phyloP scores from a whole-genome alignment of 805 yeast species.

The Myxozyma sirexii region DNA sequence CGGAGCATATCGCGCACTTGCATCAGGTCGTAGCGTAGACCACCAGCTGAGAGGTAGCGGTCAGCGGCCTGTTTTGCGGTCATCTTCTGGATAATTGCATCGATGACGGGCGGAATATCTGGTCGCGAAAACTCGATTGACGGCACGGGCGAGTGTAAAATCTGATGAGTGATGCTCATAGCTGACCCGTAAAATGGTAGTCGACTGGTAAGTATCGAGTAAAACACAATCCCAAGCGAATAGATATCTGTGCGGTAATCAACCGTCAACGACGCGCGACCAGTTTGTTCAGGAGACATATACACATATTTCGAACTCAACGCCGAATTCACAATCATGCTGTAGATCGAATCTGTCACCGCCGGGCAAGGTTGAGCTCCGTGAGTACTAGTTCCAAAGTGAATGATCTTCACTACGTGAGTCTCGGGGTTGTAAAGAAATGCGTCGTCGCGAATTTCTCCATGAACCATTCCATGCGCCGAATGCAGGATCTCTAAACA shows the following conservation, averaged over 20 bases:
- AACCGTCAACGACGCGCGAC: slow-evolving; percentile 27
- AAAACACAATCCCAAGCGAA: slow-evolving; percentile 34
- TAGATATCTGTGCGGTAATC: slow-evolving; percentile 36
- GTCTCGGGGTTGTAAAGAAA: slow-evolving; percentile 27
- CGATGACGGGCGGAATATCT: slow-evolving; percentile 29
- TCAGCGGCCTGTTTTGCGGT: slow-evolving; percentile 28
- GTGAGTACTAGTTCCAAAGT: slow-evolving; percentile 30
- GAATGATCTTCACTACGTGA: slow-evolving; percentile 28
- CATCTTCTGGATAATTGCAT: slow-evolving; percentile 32
- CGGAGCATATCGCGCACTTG: slow-evolving; percentile 19
- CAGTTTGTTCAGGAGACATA: slow-evolving; percentile 36
- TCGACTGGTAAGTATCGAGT: slow-evolving; percentile 26
- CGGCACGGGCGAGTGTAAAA: slow-evolving; percentile 33
- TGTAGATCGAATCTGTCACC: slow-evolving; percentile 8
- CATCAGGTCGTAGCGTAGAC: slow-evolving; percentile 27
- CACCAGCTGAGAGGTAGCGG: slow-evolving; percentile 31
- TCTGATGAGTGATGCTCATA: slow-evolving; percentile 27
- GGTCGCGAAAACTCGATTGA: slow-evolving; percentile 26
- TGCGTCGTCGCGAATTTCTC: slow-evolving; percentile 35
- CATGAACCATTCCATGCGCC: slow-evolving; percentile 33
- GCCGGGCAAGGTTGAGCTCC: slow-evolving; percentile 7
- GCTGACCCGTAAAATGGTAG: slow-evolving; percentile 34
- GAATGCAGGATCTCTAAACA: slow-evolving; percentile 32
- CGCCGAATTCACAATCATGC: slow-evolving; percentile 14
- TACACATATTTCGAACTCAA: slow-evolving; percentile 23